Conservation (phyloP, 2,329 filamentous ascomycete species). For the Capronia epimyces region DNA sequence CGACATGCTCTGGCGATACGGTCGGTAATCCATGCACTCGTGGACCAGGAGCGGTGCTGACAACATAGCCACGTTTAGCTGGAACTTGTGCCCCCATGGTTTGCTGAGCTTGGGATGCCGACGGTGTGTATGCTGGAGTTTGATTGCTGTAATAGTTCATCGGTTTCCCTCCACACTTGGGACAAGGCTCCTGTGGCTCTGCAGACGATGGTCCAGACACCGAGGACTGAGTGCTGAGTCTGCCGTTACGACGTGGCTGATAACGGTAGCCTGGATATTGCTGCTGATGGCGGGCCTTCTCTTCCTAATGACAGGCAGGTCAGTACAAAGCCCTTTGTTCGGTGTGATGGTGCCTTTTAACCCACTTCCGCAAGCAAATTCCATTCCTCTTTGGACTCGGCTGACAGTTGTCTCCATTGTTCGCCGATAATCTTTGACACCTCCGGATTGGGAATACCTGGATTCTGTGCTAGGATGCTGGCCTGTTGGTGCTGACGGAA, state of each 20-base stretch:
- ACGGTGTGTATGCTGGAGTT: conserved; percentile 39
- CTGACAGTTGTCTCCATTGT: conserved; percentile 75
- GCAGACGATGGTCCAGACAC: conserved; percentile 19
- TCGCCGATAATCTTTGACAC: conserved; percentile 96
- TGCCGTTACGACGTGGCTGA: conserved; percentile 63
- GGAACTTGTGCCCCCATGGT: conserved; percentile 34
- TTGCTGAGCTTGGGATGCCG: conserved; percentile 36
- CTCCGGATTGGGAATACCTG: conserved; percentile 88
- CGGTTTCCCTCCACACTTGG: conserved; percentile 41
- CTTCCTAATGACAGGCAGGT: conserved; percentile 52
- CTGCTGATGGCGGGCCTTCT: conserved; percentile 80
- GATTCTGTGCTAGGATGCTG: conserved; percentile 71
- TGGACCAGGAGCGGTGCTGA: conserved; percentile 17
- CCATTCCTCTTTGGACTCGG: conserved; percentile 76
- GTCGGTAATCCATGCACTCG: conserved; percentile 11
- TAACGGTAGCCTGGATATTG: conserved; percentile 94
- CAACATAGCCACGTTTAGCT: conserved; percentile 27
- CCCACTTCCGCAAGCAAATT: conserved; percentile 75
- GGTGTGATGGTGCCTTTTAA: conserved; percentile 8
- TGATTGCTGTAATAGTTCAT: conserved; percentile 39
- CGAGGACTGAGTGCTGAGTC: conserved; percentile 32
- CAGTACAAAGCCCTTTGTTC: conserved; percentile 24
- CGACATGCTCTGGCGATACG: conserved; percentile 16
- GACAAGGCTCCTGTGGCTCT: conserved; percentile 22
- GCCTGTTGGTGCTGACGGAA: conserved; percentile 92